Conservation (phyloP, 2,329 filamentous ascomycete genomes). For the Tolypocladium tundrense region DNA sequence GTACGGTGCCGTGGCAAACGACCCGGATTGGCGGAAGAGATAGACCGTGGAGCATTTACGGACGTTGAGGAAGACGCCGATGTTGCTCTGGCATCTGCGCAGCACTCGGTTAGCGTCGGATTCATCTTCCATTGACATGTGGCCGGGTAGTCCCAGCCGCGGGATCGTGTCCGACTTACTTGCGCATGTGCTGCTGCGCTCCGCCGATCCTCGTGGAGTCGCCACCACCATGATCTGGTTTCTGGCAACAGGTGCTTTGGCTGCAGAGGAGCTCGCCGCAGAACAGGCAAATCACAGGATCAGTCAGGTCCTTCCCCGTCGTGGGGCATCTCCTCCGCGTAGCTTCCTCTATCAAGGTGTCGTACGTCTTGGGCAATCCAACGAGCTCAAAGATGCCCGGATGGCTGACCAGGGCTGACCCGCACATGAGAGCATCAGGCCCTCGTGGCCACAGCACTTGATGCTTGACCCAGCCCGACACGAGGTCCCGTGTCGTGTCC, state of each 20-base stretch:
- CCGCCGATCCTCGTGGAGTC: constrained; percentile 56
- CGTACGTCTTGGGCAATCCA: constrained; percentile 83
- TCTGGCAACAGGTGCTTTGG: constrained; percentile 84
- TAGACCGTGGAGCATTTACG: constrained; percentile 91
- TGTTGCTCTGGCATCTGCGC: constrained; percentile 70
- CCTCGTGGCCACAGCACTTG: constrained; percentile 32
- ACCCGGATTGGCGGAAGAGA: constrained; percentile 70
- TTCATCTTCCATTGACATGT: background rate
- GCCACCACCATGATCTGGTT: constrained; percentile 38
- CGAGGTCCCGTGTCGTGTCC: constrained; percentile 31
- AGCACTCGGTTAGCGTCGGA: background rate
- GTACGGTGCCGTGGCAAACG: constrained; percentile 81
- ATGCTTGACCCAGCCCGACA: constrained; percentile 66
- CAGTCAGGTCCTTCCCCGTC: constrained; percentile 81
- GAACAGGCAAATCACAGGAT: constrained; percentile 86
- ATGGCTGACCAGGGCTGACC: constrained; percentile 53
- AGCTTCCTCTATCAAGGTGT: constrained; percentile 84
- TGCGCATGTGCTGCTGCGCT: constrained; percentile 80
- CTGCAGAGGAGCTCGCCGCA: constrained; percentile 96
- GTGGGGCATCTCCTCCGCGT: constrained; percentile 76
- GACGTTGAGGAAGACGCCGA: constrained; percentile 94
- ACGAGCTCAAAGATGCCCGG: constrained; percentile 91
- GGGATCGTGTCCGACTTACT: constrained; percentile 44
- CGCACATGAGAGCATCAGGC: constrained; percentile 15
- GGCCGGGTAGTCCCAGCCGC: background rate